Percentiles rank a stretch among this genome's conserved stretches.
phyloP scores from a whole-genome alignment of 2,329 filamentous ascomycete species.

The Trichoderma koningii region DNA sequence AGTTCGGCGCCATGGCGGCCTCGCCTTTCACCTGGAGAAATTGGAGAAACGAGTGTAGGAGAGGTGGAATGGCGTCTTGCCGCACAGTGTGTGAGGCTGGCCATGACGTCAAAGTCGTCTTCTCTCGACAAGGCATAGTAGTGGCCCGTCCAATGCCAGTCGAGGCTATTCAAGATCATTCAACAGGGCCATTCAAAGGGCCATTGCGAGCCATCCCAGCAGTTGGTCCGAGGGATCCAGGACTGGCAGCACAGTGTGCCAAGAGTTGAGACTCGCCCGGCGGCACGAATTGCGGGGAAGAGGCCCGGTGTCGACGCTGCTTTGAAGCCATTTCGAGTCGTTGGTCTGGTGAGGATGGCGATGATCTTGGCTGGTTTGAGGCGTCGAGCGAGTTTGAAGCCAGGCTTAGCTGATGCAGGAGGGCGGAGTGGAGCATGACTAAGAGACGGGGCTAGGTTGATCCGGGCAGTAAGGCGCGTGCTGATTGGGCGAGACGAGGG shows the following conservation, averaged over 20 bases:
- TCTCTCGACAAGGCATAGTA: not conserved
- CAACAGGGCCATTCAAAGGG: no score
- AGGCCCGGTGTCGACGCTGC: slow-evolving; percentile 2
- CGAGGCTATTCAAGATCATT: no score
- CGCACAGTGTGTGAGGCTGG: not conserved
- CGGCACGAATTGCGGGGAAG: not conserved
- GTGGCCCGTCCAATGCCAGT: no score
- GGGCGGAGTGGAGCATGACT: slow-evolving; percentile 5
- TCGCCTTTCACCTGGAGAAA: not conserved
- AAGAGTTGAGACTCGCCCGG: slow-evolving; percentile 2
- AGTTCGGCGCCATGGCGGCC: not conserved
- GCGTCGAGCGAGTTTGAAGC: not conserved
- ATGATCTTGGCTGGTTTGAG: slow-evolving; percentile 10
- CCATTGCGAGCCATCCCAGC: not conserved
- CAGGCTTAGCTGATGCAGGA: slow-evolving; percentile 16
- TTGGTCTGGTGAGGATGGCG: not conserved
- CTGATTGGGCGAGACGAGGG: not conserved
- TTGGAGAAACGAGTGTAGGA: no score
- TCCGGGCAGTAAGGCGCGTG: not conserved
- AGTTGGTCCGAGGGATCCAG: not conserved
- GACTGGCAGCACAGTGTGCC: not conserved
- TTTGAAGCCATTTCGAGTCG: slow-evolving; percentile 9
- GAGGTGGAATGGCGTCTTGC: not conserved
- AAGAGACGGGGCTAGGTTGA: slow-evolving; percentile 12
- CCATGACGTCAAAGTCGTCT: slow-evolving; percentile 18